A percentile compares a stretch with the other conserved stretches of the same genome.
These are phyloP conservation scores for Chaetomiaceae sp. DNA, from an alignment of 2,329 filamentous ascomycete genomes.

Conservation along the genomic window DNA sequence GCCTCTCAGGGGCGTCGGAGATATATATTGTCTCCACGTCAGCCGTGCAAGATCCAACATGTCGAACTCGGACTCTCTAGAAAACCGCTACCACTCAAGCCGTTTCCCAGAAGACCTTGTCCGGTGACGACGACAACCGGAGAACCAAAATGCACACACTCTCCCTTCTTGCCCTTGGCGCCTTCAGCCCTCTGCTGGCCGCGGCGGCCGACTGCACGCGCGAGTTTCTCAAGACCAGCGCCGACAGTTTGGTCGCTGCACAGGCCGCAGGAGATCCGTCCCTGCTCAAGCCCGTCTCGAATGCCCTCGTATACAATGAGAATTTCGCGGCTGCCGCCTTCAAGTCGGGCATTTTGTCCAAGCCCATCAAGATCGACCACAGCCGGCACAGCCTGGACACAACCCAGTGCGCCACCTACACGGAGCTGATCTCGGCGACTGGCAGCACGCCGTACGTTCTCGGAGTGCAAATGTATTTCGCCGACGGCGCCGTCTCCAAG, in stretches of 20 bases:
- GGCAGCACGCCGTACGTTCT: slow-evolving; percentile 36
- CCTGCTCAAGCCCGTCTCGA: slow-evolving; percentile 17
- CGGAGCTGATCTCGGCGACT: slow-evolving; percentile 27
- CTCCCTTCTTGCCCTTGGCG: neutral
- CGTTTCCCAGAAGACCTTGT: neutral
- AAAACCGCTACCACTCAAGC: too few species aligned
- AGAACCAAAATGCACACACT: neutral
- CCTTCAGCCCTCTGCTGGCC: neutral
- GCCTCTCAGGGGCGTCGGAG: neutral
- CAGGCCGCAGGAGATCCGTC: slow-evolving; percentile 23
- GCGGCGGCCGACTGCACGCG: slow-evolving; percentile 22
- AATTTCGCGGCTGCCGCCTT: slow-evolving; percentile 18
- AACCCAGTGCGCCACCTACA: slow-evolving; percentile 29
- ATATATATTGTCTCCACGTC: slow-evolving; percentile 4
- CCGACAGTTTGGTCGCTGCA: slow-evolving; percentile 24
- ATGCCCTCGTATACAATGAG: slow-evolving; percentile 19
- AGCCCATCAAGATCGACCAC: slow-evolving; percentile 27
- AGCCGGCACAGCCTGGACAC: slow-evolving; percentile 29
- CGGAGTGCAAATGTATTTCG: slow-evolving; percentile 35
- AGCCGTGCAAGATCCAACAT: neutral
- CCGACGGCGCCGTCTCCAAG: slow-evolving; percentile 17
- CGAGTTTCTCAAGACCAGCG: slow-evolving; percentile 21
- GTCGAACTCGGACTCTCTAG: too few species aligned
- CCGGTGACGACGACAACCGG: neutral
- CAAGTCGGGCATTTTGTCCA: slow-evolving; percentile 23